A percentile compares a stretch with the other conserved stretches of the same genome.
These are phyloP conservation scores for Aureobasidium leucospermi DNA, from an alignment of 2,329 filamentous ascomycete genomes.

Conservation along the genomic window DNA sequence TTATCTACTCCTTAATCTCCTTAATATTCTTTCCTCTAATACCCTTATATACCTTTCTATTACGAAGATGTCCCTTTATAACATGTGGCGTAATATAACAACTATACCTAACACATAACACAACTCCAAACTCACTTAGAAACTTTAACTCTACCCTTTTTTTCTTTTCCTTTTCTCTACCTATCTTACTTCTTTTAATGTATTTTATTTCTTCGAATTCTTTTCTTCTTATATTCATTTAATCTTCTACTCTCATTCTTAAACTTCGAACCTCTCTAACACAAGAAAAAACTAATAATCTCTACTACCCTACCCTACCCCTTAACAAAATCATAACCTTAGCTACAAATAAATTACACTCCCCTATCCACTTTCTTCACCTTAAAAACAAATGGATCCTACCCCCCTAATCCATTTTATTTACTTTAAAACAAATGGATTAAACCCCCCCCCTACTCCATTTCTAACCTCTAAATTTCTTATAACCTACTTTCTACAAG, in stretches of 20 bases:
- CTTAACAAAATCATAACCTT: too few relatives aligned
- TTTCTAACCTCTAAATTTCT: too few relatives aligned
- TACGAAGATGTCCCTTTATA: background rate
- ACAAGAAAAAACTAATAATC: too few relatives aligned
- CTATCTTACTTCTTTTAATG: background rate
- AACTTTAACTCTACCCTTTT: background rate
- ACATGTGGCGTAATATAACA: background rate
- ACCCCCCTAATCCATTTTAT: too few relatives aligned
- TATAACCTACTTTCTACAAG: too few relatives aligned
- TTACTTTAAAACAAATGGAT: too few relatives aligned
- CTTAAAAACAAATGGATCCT: background rate
- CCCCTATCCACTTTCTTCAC: background rate
- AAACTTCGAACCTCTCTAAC: too few relatives aligned
- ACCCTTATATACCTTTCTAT: background rate
- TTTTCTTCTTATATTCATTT: background rate
- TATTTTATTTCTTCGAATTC: background rate
- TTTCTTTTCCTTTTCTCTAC: constrained; percentile 12
- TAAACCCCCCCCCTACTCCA: too few relatives aligned
- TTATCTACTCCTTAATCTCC: background rate
- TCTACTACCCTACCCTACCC: too few relatives aligned
- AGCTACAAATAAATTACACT: too few relatives aligned
- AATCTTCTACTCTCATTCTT: too few relatives aligned
- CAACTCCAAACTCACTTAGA: background rate
- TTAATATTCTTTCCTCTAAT: background rate
- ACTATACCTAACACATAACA: background rate